Percentiles rank a stretch among this genome's conserved stretches.
Evolutionary conservation across 257 asterid genomes (phyloP).

Genomic region (Nicotiana attenuata): DNA sequence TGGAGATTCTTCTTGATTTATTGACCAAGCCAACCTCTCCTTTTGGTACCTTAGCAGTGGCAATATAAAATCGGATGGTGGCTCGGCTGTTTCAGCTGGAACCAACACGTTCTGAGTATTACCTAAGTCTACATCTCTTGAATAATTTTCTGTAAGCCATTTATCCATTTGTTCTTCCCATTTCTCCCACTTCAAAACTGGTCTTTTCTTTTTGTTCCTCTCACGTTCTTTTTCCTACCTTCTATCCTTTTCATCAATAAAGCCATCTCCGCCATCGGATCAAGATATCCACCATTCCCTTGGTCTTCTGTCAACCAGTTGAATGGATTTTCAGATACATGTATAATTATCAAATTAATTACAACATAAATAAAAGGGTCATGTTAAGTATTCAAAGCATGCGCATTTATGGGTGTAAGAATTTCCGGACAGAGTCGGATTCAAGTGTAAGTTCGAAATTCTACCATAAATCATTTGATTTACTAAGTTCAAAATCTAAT

Average conservation of each 20-base stretch:
- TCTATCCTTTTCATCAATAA: neutral
- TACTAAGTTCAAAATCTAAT: too few species aligned
- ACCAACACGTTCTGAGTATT: constrained; percentile 43
- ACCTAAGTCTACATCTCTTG: constrained; percentile 30
- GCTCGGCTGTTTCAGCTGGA: constrained; percentile 45
- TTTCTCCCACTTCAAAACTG: constrained; percentile 58
- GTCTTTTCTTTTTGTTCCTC: constrained; percentile 33
- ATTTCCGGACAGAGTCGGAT: too few species aligned
- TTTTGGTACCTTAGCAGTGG: constrained; percentile 77
- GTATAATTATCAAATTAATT: too few species aligned
- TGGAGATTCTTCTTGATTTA: constrained; percentile 77
- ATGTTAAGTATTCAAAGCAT: too few species aligned
- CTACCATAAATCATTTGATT: too few species aligned
- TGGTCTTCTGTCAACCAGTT: neutral
- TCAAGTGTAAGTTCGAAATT: too few species aligned
- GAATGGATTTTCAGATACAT: neutral
- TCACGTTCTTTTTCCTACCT: constrained; percentile 28
- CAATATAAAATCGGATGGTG: constrained; percentile 60
- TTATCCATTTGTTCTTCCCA: constrained; percentile 48
- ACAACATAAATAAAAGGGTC: too few species aligned
- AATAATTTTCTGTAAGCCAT: constrained; percentile 56
- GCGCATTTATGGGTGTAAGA: too few species aligned
- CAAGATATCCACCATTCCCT: neutral
- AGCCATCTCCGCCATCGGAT: neutral
- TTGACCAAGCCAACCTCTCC: constrained; percentile 90